phyloP scores from a whole-genome alignment of 306 rosid species.

The Corylus avellana region DNA sequence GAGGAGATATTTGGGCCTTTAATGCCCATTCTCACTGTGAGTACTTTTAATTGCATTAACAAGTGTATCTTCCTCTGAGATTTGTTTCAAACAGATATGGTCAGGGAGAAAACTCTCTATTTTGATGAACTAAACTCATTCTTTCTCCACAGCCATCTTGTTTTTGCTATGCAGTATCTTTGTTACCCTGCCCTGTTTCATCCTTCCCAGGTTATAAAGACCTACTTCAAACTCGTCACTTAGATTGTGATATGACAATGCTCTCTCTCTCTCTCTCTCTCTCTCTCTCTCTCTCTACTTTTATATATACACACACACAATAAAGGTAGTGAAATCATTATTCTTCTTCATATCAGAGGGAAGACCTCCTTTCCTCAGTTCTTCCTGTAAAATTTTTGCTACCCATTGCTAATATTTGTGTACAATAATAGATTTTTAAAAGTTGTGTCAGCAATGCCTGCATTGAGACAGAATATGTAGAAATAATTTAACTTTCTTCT shows the following conservation, averaged over 20 bases:
- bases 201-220: neutral
- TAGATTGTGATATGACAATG: neutral
- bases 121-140: neutral
- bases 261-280: slow-evolving; percentile 4
- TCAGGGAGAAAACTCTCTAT: slow-evolving; percentile 8
- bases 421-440: neutral
- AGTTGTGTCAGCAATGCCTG: slow-evolving; percentile 6
- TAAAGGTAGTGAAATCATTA: neutral
- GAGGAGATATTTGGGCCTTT: slow-evolving; percentile 89
- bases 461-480: neutral
- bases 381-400: neutral
- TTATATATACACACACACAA: neutral
- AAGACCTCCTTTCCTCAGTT: neutral
- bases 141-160: neutral
- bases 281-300: neutral
- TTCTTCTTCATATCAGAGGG: neutral
- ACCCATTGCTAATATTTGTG: neutral
- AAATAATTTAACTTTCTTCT: neutral
- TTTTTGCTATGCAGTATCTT: neutral
- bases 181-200: neutral
- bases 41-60: slow-evolving; percentile 23
- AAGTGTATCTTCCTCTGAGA: slow-evolving; percentile 4
- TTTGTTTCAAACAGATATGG: slow-evolving; percentile 5
- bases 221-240: neutral
- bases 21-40: slow-evolving; percentile 71